Conservation (phyloP, 2,329 filamentous ascomycete species). For the Mariannaea elegans region DNA sequence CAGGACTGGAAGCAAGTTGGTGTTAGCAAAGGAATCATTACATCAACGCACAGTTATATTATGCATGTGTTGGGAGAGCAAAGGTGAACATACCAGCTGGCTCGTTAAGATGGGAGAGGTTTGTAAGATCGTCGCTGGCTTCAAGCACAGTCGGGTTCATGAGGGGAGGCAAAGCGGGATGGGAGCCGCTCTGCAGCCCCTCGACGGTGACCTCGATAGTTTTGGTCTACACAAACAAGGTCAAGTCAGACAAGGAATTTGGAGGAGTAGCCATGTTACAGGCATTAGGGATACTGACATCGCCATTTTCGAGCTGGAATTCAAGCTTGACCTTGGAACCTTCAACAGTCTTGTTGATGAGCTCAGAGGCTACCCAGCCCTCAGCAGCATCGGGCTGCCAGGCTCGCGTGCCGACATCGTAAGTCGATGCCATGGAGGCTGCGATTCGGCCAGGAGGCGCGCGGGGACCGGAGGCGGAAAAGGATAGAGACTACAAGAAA, state of each 20-base stretch:
- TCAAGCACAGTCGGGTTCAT: slow-evolving; percentile 99
- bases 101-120: slow-evolving; percentile 97
- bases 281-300: slow-evolving; percentile 63
- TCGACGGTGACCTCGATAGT: slow-evolving; percentile 79
- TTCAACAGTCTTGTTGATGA: slow-evolving; percentile 83
- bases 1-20: slow-evolving; percentile 68
- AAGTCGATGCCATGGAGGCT: slow-evolving; percentile 84
- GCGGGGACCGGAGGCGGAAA: slow-evolving; percentile 32
- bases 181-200: slow-evolving; percentile 79
- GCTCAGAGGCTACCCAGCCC: slow-evolving; percentile 97
- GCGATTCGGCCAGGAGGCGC: slow-evolving; percentile 37
- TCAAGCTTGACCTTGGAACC: slow-evolving; percentile 88
- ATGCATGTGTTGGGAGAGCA: not conserved
- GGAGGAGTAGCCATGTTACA: not conserved
- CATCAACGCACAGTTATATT: not conserved
- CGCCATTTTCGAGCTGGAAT: slow-evolving; percentile 91
- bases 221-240: slow-evolving; percentile 63
- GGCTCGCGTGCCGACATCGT: slow-evolving; percentile 95
- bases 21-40: slow-evolving; percentile 32
- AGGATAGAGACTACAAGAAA: slow-evolving; percentile 33
- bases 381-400: slow-evolving; percentile 98
- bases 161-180: slow-evolving; percentile 83
- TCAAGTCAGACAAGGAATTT: not conserved
- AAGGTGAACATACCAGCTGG: slow-evolving; percentile 76
- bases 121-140: slow-evolving; percentile 97